Evolutionary conservation across 108 stramenopile species (phyloP).

Genomic region (Cyclotella sp.): DNA sequence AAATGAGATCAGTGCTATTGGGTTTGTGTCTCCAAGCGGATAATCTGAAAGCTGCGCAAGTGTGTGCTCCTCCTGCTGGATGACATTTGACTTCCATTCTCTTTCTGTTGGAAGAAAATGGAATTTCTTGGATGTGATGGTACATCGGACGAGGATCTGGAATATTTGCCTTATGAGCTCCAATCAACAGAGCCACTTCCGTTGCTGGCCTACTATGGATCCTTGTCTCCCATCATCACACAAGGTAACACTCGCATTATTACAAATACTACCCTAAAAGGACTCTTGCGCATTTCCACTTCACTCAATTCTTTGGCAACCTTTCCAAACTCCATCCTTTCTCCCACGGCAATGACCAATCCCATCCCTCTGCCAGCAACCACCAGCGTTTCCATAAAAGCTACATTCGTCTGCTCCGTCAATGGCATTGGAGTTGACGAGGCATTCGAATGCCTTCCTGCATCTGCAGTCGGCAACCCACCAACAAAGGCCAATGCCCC

Average conservation of each 20-base stretch:
- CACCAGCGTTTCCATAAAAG: conserved; percentile 94
- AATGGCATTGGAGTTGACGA: conserved; percentile 47
- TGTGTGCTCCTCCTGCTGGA: conserved; percentile 77
- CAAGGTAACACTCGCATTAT: conserved; percentile 77
- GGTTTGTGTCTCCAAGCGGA: conserved; percentile 46
- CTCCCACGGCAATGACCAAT: conserved; percentile 89
- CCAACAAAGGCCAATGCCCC: conserved; percentile 21
- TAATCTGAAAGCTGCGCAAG: conserved; percentile 68
- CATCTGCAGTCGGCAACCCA: neutral
- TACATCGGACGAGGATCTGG: conserved; percentile 84
- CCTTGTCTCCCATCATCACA: conserved; percentile 37
- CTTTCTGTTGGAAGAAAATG: conserved; percentile 94
- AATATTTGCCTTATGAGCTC: conserved; percentile 80
- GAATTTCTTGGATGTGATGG: conserved; percentile 90
- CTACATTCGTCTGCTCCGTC: conserved; percentile 91
- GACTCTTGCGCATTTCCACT: conserved; percentile 85
- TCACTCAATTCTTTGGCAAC: conserved; percentile 83
- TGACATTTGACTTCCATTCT: conserved; percentile 93
- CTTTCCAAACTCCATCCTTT: conserved; percentile 92
- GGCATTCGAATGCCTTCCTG: neutral
- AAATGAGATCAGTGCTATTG: conserved; percentile 30
- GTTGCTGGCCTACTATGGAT: conserved; percentile 83
- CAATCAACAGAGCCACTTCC: conserved; percentile 90
- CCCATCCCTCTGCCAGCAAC: conserved; percentile 89
- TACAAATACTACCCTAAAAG: conserved; percentile 91